phyloP scores from a whole-genome alignment of 2,329 filamentous ascomycete species.

The Diaporthe vexans region DNA sequence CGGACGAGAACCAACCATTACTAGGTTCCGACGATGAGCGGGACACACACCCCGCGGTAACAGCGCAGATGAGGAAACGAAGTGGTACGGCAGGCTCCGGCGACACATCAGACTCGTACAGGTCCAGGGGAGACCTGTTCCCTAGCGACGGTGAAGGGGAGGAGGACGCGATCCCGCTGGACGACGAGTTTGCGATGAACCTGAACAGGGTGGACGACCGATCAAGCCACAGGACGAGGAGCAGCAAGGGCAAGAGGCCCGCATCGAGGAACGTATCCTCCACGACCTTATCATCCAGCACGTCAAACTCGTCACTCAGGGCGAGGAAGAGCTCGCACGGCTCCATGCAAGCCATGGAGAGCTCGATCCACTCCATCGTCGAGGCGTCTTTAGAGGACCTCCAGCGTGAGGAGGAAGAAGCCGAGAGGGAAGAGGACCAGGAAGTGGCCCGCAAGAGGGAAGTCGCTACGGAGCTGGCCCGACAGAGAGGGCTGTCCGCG shows the following conservation, averaged over 20 bases:
- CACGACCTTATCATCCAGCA: slow-evolving; percentile 66
- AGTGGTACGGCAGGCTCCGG: slow-evolving; percentile 86
- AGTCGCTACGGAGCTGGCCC: slow-evolving; percentile 66
- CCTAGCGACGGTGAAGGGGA: slow-evolving; percentile 89
- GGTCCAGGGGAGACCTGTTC: slow-evolving; percentile 90
- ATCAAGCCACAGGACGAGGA: slow-evolving; percentile 75
- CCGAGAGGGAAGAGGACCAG: slow-evolving; percentile 66
- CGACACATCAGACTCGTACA: slow-evolving; percentile 86
- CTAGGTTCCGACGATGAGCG: slow-evolving; percentile 70
- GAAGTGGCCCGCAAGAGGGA: slow-evolving; percentile 66
- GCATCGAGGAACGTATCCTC: slow-evolving; percentile 69
- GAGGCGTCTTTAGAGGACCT: slow-evolving; percentile 66
- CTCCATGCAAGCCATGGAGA: slow-evolving; percentile 52
- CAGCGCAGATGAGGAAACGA: slow-evolving; percentile 66
- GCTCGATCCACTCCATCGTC: slow-evolving; percentile 53
- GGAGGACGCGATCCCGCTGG: slow-evolving; percentile 92
- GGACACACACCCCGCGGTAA: slow-evolving; percentile 49
- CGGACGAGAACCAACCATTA: slow-evolving; percentile 77
- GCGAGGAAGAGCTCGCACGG: slow-evolving; percentile 46
- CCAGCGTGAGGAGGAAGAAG: slow-evolving; percentile 60
- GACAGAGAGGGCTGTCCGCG: slow-evolving; percentile 60
- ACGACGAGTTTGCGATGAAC: slow-evolving; percentile 91
- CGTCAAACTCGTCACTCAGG: slow-evolving; percentile 46
- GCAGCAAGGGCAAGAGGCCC: slow-evolving; percentile 71
- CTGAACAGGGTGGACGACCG: slow-evolving; percentile 82